phyloP scores from a whole-genome alignment of 768 basidiomycete species.

The Leccinum uliginosum region DNA sequence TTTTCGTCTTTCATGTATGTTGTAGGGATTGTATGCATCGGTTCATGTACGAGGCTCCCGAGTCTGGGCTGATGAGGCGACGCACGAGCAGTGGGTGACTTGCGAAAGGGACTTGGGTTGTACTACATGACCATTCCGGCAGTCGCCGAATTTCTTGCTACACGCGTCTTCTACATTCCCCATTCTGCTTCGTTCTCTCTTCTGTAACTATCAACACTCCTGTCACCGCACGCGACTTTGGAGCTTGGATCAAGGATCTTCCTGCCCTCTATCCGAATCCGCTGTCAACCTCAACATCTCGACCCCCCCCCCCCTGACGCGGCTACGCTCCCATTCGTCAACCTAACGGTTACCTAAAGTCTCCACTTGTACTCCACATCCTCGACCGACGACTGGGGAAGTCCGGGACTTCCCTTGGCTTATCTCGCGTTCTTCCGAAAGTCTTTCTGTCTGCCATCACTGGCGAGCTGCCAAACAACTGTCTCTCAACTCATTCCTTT shows the following conservation, averaged over 20 bases:
- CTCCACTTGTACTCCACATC: conserved; percentile 94
- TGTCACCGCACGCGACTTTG: conserved; percentile 79
- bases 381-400: conserved; percentile 92
- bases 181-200: conserved; percentile 40
- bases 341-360: no score
- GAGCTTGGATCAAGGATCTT: conserved; percentile 80
- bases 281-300: conserved; percentile 77
- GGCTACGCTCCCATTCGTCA: conserved; percentile 78
- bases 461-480: conserved; percentile 82
- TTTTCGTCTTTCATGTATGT: background rate
- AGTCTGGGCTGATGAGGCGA: background rate
- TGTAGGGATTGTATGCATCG: background rate
- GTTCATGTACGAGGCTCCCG: background rate
- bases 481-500: conserved; percentile 86
- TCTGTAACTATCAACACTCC: conserved; percentile 24
- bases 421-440: conserved; percentile 93
- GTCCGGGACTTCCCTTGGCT: conserved; percentile 89
- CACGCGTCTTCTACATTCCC: conserved; percentile 78
- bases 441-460: conserved; percentile 91
- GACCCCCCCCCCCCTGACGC: conserved; percentile 89
- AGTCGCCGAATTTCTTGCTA: conserved; percentile 85
- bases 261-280: conserved; percentile 60
- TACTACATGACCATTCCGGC: conserved; percentile 64
- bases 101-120: no score
- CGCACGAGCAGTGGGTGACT: background rate